phyloP scores from a whole-genome alignment of 495 filamentous ascomycete genomes.

The Delitschia confertaspora region DNA sequence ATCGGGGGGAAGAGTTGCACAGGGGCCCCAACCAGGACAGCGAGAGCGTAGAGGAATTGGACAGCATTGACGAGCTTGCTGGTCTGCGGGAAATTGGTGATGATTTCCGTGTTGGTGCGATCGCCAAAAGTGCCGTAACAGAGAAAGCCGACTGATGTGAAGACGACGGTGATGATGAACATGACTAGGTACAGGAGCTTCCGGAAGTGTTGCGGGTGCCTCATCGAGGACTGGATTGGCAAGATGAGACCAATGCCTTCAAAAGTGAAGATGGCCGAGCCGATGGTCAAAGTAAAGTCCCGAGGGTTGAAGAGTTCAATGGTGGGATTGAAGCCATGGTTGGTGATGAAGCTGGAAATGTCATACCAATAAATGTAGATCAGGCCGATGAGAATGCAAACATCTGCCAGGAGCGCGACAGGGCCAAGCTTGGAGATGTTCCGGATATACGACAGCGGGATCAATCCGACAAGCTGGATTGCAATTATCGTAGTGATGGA shows the following conservation, averaged over 20 bases:
- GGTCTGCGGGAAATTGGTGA: constrained; percentile 55
- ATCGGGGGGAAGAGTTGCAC: constrained; percentile 58
- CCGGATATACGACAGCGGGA: constrained; percentile 53
- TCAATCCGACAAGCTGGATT: constrained; percentile 46
- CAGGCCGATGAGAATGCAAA: constrained; percentile 54
- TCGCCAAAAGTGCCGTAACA: constrained; percentile 57
- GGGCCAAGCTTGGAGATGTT: constrained; percentile 57
- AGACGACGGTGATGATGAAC: constrained; percentile 54
- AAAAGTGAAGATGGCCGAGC: constrained; percentile 58
- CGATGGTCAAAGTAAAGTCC: constrained; percentile 53
- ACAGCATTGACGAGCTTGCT: constrained; percentile 56
- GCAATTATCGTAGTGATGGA: constrained; percentile 44
- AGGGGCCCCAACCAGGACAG: constrained; percentile 52
- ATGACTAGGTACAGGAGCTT: constrained; percentile 51
- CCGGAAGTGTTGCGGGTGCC: constrained; percentile 49
- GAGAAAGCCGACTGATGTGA: constrained; percentile 53
- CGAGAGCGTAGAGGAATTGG: constrained; percentile 57
- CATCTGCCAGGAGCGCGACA: constrained; percentile 51
- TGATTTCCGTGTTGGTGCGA: constrained; percentile 51
- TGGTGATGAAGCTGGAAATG: constrained; percentile 39
- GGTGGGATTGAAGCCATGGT: constrained; percentile 37
- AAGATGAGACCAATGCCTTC: constrained; percentile 60
- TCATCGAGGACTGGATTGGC: constrained; percentile 57
- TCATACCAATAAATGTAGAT: constrained; percentile 57
- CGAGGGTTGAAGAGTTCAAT: constrained; percentile 54